phyloP scores from a whole-genome alignment of 495 filamentous ascomycete species.

The Immersiella caudata region DNA sequence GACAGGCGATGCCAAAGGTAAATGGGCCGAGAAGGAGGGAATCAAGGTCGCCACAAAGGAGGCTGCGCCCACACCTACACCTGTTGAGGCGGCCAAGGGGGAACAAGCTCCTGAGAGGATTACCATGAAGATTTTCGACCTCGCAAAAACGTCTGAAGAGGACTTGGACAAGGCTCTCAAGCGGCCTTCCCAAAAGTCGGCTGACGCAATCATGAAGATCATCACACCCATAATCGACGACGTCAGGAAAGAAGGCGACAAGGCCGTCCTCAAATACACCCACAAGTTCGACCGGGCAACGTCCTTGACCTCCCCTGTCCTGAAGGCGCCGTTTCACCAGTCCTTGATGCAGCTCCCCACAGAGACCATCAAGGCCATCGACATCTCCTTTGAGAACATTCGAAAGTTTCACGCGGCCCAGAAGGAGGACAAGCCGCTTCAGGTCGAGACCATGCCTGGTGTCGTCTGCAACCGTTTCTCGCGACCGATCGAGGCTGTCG shows the following conservation, averaged over 20 bases:
- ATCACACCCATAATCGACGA: conserved; percentile 89
- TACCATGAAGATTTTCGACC: conserved; percentile 77
- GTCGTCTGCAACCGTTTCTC: conserved; percentile 93
- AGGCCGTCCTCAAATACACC: conserved; percentile 85
- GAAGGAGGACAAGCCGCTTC: conserved; percentile 72
- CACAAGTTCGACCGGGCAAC: conserved; percentile 97
- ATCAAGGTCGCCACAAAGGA: conserved; percentile 55
- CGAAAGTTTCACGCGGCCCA: conserved; percentile 90
- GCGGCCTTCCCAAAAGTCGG: conserved; percentile 89
- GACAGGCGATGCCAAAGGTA: conserved; percentile 89
- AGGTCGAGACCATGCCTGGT: conserved; percentile 96
- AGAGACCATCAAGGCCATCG: conserved; percentile 88
- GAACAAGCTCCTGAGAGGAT: conserved; percentile 66
- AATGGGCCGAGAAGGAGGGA: conserved; percentile 81
- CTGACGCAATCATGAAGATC: conserved; percentile 85
- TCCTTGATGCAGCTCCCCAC: conserved; percentile 79
- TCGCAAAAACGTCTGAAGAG: conserved; percentile 58
- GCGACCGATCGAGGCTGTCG: conserved; percentile 89
- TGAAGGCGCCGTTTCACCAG: conserved; percentile 82
- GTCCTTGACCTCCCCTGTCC: conserved; percentile 81
- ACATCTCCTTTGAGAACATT: conserved; percentile 91
- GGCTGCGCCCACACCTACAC: conserved; percentile 45
- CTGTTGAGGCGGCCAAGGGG: conserved; percentile 48
- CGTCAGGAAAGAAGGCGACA: conserved; percentile 78
- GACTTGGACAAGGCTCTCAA: conserved; percentile 72